Conservation (phyloP, 2,329 filamentous ascomycete genomes). For the Venturia nashicola region DNA sequence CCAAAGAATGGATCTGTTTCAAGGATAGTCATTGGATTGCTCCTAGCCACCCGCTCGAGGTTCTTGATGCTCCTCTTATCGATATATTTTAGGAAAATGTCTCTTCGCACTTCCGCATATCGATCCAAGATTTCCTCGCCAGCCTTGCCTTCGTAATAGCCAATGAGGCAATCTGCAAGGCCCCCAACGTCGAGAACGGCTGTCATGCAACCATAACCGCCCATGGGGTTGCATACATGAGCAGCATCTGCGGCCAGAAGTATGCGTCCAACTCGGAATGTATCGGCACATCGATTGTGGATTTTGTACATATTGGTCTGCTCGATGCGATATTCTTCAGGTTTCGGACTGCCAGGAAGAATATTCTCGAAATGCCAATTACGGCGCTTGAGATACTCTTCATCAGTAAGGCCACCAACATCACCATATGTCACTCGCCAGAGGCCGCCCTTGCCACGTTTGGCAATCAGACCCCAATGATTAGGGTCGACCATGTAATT, state of each 20-base stretch:
- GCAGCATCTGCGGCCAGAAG: slow-evolving; percentile 8
- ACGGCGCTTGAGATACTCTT: no score
- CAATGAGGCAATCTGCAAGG: slow-evolving; percentile 15
- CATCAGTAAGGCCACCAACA: no score
- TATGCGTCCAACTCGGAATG: slow-evolving; percentile 3
- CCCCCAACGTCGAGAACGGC: slow-evolving; percentile 4
- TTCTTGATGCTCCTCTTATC: slow-evolving; percentile 17
- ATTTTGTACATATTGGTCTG: slow-evolving; percentile 7
- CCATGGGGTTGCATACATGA: slow-evolving; percentile 5
- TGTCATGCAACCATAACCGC: slow-evolving; percentile 6
- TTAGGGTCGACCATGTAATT: no score
- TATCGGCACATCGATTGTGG: slow-evolving; percentile 3
- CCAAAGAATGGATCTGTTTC: slow-evolving; percentile 3
- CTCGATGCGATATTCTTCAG: not conserved
- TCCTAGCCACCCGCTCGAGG: not conserved
- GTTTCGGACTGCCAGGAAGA: slow-evolving; percentile 16
- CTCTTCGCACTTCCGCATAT: slow-evolving; percentile 27
- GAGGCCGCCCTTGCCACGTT: no score
- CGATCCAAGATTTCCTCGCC: slow-evolving; percentile 31
- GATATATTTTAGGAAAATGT: slow-evolving; percentile 27
- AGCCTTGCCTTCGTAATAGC: slow-evolving; percentile 16
- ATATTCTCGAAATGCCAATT: slow-evolving; percentile 12
- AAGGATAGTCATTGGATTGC: not conserved
- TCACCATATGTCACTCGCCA: no score
- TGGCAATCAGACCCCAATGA: no score